Base-by-base conservation (phyloP, 768 basidiomycete species). In the Collybia mongolica region DNA sequence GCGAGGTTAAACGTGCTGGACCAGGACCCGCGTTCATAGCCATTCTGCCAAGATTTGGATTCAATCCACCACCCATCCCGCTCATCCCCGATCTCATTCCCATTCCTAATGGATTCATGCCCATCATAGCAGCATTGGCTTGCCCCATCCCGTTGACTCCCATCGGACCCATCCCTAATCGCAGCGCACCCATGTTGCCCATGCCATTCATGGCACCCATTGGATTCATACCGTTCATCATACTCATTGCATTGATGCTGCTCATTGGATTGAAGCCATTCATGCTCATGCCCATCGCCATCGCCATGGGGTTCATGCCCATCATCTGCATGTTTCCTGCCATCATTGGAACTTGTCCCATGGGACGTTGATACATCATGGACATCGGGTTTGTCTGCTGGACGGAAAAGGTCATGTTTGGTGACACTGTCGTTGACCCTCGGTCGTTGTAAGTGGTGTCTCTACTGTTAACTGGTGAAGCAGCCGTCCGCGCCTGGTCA, bases 361-460 rank as follows among this genome's bases (percentile, higher is more conserved):
- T 75, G 35, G 66, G 63, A 65, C 83, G 78, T 53, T 82, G 77
- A 63, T 77, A 82, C 69, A 83, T 77, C 69, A 81, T 75, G 6
- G 76, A 68, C 76, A 84, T 79, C 18, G 69, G 71, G 56, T 69
- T 74, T 20, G 61, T 65, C 54, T 72, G 74, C 51, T 68, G 70
- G 5, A 64, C 55, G 8, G 65, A 56, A 36, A 69, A 68, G 1
- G 62, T 60, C 47, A 72, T 65, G 24, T 61, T 64, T 19, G 64
- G 57, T 8, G 67, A 57, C 3, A 68, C 68, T 47, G 67, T 65
- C 40, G 69, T 70, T 15, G 65, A 67, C 32, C 69, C 65, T 41
- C 66, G 67, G 32, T 68, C 70, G 11, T 65, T 63, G 55, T 72
- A 73, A 39, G 60, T 43, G n/a, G 35, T n/a, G 23, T 57, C 55